Conservation (phyloP, 2,329 filamentous ascomycete species). For the Fusarium verrucosum region DNA sequence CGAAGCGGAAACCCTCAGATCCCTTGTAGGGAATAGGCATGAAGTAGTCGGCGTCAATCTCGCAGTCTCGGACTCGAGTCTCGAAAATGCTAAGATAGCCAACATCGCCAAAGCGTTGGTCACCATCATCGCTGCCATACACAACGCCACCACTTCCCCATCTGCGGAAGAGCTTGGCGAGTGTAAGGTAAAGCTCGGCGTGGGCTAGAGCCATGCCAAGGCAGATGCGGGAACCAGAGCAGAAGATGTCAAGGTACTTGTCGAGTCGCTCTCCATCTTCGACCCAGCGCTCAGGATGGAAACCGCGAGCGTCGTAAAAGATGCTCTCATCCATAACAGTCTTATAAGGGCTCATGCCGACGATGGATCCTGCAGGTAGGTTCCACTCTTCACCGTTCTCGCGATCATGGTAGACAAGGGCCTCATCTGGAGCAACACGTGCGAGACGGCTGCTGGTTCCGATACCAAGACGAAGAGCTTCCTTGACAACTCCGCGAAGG, state of each 20-base stretch:
- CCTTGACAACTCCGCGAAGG: slow-evolving; percentile 61
- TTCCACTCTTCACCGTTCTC: slow-evolving; percentile 42
- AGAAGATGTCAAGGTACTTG: slow-evolving; percentile 49
- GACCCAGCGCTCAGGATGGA: slow-evolving; percentile 51
- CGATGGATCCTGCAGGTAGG: slow-evolving; percentile 48
- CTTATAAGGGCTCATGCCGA: slow-evolving; percentile 52
- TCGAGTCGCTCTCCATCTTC: slow-evolving; percentile 48
- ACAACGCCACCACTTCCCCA: slow-evolving; percentile 50
- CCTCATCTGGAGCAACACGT: slow-evolving; percentile 56
- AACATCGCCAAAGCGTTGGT: slow-evolving; percentile 47
- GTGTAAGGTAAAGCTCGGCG: slow-evolving; percentile 51
- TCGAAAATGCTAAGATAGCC: slow-evolving; percentile 50
- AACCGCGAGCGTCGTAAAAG: slow-evolving; percentile 47
- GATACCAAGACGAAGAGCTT: slow-evolving; percentile 60
- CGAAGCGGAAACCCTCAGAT: slow-evolving; percentile 48
- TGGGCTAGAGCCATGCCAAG: slow-evolving; percentile 52
- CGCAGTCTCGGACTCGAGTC: slow-evolving; percentile 48
- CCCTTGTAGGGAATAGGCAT: slow-evolving; percentile 53
- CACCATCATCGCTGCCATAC: slow-evolving; percentile 45
- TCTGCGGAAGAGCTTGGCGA: slow-evolving; percentile 51
- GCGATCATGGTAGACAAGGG: slow-evolving; percentile 44
- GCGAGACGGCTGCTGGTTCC: slow-evolving; percentile 59
- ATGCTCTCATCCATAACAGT: slow-evolving; percentile 49
- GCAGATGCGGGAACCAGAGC: slow-evolving; percentile 49
- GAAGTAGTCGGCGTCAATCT: slow-evolving; percentile 52